These are phyloP conservation scores for Aspergillus persii DNA, from an alignment of 2,329 filamentous ascomycete genomes.

Conservation along the genomic window DNA sequence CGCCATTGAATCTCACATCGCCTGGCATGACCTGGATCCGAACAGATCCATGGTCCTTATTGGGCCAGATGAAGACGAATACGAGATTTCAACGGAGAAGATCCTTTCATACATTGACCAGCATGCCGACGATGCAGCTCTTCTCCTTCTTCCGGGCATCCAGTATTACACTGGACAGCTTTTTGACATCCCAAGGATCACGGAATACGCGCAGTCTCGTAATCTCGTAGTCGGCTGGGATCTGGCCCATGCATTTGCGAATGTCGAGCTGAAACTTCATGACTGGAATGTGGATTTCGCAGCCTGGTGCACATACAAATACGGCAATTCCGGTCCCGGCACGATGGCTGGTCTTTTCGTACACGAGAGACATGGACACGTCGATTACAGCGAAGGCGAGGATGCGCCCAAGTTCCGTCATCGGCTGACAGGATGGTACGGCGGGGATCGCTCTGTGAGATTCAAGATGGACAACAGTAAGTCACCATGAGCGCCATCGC, in stretches of 20 bases:
- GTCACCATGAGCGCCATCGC: slow-evolving; percentile 31
- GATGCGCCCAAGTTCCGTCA: slow-evolving; percentile 56
- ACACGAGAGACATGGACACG: slow-evolving; percentile 65
- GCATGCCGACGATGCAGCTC: slow-evolving; percentile 68
- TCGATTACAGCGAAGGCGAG: slow-evolving; percentile 39
- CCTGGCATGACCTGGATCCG: slow-evolving; percentile 66
- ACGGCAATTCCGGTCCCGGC: slow-evolving; percentile 80
- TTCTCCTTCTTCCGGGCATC: slow-evolving; percentile 79
- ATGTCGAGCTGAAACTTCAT: slow-evolving; percentile 73
- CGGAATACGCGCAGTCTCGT: slow-evolving; percentile 66
- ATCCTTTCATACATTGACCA: slow-evolving; percentile 71
- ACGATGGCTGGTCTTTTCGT: slow-evolving; percentile 77
- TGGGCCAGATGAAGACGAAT: slow-evolving; percentile 55
- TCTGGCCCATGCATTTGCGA: slow-evolving; percentile 78
- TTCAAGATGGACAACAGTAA: slow-evolving; percentile 74
- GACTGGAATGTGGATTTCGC: slow-evolving; percentile 90
- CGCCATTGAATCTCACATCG: slow-evolving; percentile 76
- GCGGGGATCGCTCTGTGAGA: slow-evolving; percentile 68
- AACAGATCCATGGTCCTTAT: slow-evolving; percentile 70
- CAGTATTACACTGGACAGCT: slow-evolving; percentile 90
- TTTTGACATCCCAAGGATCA: slow-evolving; percentile 77
- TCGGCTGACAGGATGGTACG: slow-evolving; percentile 80
- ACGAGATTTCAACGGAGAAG: slow-evolving; percentile 65
- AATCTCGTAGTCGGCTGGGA: slow-evolving; percentile 80
- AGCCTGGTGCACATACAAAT: slow-evolving; percentile 92